Base-by-base conservation (phyloP, 257 asterid species). In the Fraxinus americana region DNA sequence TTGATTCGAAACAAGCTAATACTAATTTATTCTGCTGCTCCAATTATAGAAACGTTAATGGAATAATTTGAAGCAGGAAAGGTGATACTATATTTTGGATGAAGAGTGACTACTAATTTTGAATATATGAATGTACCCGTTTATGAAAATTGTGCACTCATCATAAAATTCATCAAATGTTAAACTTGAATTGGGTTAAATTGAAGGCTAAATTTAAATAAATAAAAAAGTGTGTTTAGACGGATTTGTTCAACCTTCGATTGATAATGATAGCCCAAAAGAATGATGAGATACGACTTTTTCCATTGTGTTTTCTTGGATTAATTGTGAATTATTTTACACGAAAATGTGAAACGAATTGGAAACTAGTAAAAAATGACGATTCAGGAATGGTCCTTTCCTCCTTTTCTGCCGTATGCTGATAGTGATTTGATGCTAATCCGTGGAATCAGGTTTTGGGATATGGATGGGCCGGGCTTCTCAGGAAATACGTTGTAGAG, bases 381-480 rank as follows among this genome's bases (percentile, higher is more conserved):
- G 70, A 30, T 11, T 43, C 5, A 11, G 17, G 52, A 43, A 43
- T 39, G 17, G 3, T 43, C 4, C 34, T 21, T 19, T n/a, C 30
- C 50, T 73, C 52, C 41, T 71, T 8, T 63, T 25, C 71, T 36
- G 39, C 67, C 14, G 74, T 65, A 66, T 11, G 68, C 36, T 29
- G 67, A 12, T 77, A 36, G 11, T 50, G 29, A 41, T 7, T 59
- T 29, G 34, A 72, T 48, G 54, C 36, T 50, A 3, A 67, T 4
- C 27, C 38, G 36, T 61, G 30, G 27, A 57, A 17, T 70, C 88
- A 93, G 98, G 98, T 93, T 43, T 74, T 91, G 50, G 98, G 97
- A 10, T 93, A 93, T 36, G 98, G 98, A 1, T 93, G 98, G 98
- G 97, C 98, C 16, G 98, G 98, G 23, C 89, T 93, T 5, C 81